These are phyloP conservation scores for Talaromyces amestolkiae DNA, from an alignment of 2,329 filamentous ascomycete species.

Conservation along the genomic window DNA sequence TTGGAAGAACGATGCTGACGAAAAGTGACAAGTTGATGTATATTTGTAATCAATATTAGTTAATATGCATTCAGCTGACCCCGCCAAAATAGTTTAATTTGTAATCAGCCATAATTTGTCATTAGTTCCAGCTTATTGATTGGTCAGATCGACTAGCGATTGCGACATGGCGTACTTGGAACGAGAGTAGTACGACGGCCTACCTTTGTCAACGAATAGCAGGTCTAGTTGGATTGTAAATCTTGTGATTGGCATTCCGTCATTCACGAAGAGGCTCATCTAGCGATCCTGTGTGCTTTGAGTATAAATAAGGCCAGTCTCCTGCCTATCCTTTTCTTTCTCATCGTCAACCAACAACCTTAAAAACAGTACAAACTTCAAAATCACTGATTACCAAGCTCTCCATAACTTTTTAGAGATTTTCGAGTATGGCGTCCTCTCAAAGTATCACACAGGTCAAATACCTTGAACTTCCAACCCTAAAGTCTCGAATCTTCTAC, in stretches of 20 bases:
- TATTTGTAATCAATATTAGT: neutral
- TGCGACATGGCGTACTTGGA: neutral
- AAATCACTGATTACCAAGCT: neutral
- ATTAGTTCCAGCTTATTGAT: neutral
- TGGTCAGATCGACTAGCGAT: neutral
- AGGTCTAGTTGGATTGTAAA: neutral
- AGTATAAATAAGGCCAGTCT: neutral
- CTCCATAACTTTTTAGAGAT: neutral
- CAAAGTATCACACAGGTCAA: neutral
- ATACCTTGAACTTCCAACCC: neutral
- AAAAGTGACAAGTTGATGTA: neutral
- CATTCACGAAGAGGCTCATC: neutral
- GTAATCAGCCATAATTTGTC: neutral
- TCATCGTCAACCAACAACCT: neutral
- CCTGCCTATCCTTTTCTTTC: neutral
- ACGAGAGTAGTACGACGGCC: neutral
- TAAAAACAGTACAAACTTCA: neutral
- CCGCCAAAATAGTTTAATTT: neutral
- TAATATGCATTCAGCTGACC: neutral
- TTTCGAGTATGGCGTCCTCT: neutral
- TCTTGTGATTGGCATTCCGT: too few species aligned
- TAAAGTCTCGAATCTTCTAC: conserved; percentile 36
- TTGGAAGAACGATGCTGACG: neutral
- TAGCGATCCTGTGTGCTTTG: neutral
- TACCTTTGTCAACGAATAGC: neutral